These are phyloP conservation scores for Sclerotinia glacialis DNA, from an alignment of 2,329 filamentous ascomycete genomes.

Conservation along the genomic window DNA sequence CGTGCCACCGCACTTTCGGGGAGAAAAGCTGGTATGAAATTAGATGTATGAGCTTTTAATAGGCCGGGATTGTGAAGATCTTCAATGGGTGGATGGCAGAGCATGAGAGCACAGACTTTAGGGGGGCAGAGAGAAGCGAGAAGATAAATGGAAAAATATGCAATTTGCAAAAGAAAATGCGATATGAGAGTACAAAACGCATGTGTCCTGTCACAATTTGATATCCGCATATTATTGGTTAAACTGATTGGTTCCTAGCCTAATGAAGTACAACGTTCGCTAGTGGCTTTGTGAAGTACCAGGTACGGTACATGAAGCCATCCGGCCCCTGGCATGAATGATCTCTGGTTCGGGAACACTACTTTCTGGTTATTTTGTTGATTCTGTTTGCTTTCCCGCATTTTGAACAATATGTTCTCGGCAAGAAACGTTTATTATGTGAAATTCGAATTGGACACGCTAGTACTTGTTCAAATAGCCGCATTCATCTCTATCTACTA, in stretches of 20 bases:
- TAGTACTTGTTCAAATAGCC: not conserved
- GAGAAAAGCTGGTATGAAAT: not conserved
- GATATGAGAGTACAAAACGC: constrained; percentile 10
- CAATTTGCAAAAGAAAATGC: not conserved
- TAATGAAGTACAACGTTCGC: constrained; percentile 2
- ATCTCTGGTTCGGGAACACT: not conserved
- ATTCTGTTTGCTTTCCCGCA: not conserved
- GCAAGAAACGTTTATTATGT: not conserved
- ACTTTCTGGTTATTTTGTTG: not conserved
- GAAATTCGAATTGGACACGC: not conserved
- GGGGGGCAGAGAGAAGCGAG: not conserved
- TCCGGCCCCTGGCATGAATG: not conserved
- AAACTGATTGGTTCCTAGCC: not conserved
- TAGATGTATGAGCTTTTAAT: not conserved
- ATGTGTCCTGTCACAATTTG: not conserved
- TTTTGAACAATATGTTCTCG: not conserved
- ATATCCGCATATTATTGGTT: not conserved
- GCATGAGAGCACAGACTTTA: not conserved
- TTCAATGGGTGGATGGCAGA: not conserved
- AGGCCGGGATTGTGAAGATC: not conserved
- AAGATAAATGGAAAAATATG: not conserved
- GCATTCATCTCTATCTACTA: not conserved
- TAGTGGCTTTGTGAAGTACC: constrained; percentile 1
- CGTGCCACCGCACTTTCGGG: not conserved
- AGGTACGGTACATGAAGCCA: not conserved